phyloP scores from a whole-genome alignment of 768 basidiomycete species.

The Sarcodon aspratus region DNA sequence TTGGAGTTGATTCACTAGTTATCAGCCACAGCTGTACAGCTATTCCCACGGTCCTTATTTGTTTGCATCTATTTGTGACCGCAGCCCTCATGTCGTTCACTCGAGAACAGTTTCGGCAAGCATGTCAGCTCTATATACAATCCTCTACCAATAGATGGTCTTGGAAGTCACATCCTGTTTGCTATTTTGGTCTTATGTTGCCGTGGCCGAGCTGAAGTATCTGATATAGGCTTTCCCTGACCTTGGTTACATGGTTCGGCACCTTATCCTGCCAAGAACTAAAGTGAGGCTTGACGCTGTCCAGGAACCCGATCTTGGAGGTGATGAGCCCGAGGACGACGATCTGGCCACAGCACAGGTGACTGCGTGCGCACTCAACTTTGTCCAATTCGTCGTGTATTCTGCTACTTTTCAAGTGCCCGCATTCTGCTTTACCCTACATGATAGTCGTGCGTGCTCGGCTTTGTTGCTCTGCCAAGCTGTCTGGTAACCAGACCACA shows the following conservation, averaged over 20 bases:
- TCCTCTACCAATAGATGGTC: slow-evolving; percentile 10
- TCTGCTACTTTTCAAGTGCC: slow-evolving; percentile 78
- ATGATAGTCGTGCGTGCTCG: slow-evolving; percentile 50
- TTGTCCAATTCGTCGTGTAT: slow-evolving; percentile 59
- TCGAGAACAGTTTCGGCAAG: slow-evolving; percentile 46
- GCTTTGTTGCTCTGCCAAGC: slow-evolving; percentile 3
- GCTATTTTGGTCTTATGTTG: not conserved
- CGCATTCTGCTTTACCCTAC: slow-evolving; percentile 69
- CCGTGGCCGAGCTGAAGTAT: slow-evolving; percentile 2
- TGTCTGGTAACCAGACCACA: slow-evolving; percentile 19
- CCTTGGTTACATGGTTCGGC: slow-evolving; percentile 20
- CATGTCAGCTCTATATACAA: slow-evolving; percentile 40
- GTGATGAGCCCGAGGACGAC: slow-evolving; percentile 12
- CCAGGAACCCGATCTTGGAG: slow-evolving; percentile 3
- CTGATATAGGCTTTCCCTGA: slow-evolving; percentile 12
- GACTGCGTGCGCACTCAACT: slow-evolving; percentile 22
- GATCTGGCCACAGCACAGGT: slow-evolving; percentile 27
- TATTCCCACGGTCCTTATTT: slow-evolving; percentile 8
- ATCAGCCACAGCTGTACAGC: not conserved
- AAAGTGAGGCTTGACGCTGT: not conserved
- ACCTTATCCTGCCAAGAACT: slow-evolving; percentile 6
- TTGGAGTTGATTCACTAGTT: not conserved
- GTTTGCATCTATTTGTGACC: slow-evolving; percentile 5
- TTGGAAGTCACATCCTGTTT: not conserved
- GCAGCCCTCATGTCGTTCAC: slow-evolving; percentile 32